Evolutionary conservation across 2,329 filamentous ascomycete genomes (phyloP).

Genomic region (Scopulariopsis brevicaulis): DNA sequence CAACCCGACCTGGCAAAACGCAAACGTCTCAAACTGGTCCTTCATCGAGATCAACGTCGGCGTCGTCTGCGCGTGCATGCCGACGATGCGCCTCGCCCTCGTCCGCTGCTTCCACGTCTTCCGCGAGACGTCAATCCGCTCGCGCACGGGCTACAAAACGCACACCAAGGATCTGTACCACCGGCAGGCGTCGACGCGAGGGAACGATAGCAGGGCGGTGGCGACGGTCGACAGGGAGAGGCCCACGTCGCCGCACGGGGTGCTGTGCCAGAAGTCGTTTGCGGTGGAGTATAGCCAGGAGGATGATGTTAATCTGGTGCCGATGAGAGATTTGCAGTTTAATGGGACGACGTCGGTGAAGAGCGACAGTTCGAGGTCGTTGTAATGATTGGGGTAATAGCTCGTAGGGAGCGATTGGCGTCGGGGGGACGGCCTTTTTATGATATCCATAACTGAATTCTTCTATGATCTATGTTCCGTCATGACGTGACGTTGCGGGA

Average conservation of each 20-base stretch:
- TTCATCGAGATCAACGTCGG: conserved; percentile 19
- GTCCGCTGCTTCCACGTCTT: conserved; percentile 19
- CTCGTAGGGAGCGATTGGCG: not conserved
- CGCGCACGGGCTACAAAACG: conserved; percentile 9
- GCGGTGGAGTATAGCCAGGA: not conserved
- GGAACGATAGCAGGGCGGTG: not conserved
- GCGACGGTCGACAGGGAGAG: not conserved
- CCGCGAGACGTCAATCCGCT: conserved; percentile 13
- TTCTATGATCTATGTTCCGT: not conserved
- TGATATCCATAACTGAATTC: not conserved
- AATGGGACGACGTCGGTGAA: not conserved
- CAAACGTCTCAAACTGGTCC: conserved; percentile 16
- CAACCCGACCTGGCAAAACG: conserved; percentile 18
- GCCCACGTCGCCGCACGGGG: not conserved
- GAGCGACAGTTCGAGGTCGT: not conserved
- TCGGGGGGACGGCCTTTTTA: not conserved
- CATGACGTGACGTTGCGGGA: too few species aligned
- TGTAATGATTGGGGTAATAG: not conserved
- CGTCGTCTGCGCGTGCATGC: conserved; percentile 21
- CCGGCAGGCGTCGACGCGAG: not conserved
- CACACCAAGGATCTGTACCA: conserved; percentile 6
- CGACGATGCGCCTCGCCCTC: conserved; percentile 16
- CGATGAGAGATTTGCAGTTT: not conserved
- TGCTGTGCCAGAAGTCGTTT: not conserved
- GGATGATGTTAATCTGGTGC: not conserved